These are phyloP conservation scores for Paxillus rubicundulus DNA, from an alignment of 768 basidiomycete genomes.

Conservation along the genomic window DNA sequence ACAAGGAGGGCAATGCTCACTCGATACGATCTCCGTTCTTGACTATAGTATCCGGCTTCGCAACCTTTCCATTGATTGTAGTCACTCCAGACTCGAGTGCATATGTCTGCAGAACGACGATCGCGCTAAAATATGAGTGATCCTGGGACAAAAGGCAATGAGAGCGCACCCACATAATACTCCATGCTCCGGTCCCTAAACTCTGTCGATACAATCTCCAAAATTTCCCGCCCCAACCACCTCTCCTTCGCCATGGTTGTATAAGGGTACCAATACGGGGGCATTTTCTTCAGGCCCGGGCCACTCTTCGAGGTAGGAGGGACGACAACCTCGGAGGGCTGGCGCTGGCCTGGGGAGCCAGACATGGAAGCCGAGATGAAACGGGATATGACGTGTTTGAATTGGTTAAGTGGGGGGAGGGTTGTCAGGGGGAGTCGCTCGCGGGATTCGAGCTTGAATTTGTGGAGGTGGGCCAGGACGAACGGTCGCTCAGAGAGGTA, in stretches of 20 bases:
- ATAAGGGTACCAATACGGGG: slow-evolving; percentile 92
- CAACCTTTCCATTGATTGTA: slow-evolving; percentile 88
- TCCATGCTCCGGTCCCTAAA: slow-evolving; percentile 93
- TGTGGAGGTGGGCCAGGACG: slow-evolving; percentile 30
- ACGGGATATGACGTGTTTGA: slow-evolving; percentile 52
- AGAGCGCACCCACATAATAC: slow-evolving; percentile 74
- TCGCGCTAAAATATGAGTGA: not conserved
- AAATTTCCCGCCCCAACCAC: slow-evolving; percentile 82
- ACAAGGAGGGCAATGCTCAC: slow-evolving; percentile 43
- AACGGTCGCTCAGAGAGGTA: slow-evolving; percentile 25
- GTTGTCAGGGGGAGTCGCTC: slow-evolving; percentile 43
- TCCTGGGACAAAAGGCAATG: not conserved
- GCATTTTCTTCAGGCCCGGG: slow-evolving; percentile 69
- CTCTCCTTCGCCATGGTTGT: slow-evolving; percentile 90
- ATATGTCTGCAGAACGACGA: slow-evolving; percentile 47
- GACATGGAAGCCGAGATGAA: slow-evolving; percentile 53
- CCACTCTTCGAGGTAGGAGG: slow-evolving; percentile 16
- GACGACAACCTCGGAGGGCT: slow-evolving; percentile 23
- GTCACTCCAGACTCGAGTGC: slow-evolving; percentile 93
- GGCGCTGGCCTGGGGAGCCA: slow-evolving; percentile 21
- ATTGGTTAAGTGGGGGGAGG: slow-evolving; percentile 51
- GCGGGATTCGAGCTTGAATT: slow-evolving; percentile 26
- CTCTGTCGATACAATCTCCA: slow-evolving; percentile 92
- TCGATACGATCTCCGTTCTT: slow-evolving; percentile 88
- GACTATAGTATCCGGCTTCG: slow-evolving; percentile 74